Evolutionary conservation across 305 asterid genomes (phyloP), one percentile per base, ranked within the genome.

Genomic region (Fraxinus paxiana): DNA sequence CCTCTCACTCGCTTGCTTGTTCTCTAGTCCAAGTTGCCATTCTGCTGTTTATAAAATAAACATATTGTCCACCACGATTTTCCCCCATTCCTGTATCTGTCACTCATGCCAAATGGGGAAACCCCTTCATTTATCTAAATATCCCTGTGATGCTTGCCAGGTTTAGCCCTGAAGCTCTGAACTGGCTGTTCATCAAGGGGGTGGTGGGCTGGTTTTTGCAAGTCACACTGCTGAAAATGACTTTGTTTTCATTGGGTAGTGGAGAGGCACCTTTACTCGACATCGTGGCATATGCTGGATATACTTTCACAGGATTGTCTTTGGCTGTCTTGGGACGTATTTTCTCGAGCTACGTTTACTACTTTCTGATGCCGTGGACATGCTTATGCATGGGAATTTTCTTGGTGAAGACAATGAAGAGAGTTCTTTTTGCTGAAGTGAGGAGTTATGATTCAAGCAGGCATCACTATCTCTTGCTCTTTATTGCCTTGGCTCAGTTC

Each of bases 81-180:
- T 56, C 17, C 4, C 4, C 12, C 1, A 56, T 56, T 17, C 28
- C 69, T 56, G 24, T 56, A 17, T 17, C 69, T 59, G 70, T 59
- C 5, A 59, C 69, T 20, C 30, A 7, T 59, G 69, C 30, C 13
- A 59, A 20, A 7, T 28, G 75, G 75, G 15, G 2, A 17, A 13
- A 22, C 3, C 5, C 26, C 6, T 34, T 37, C 74, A 4, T 7
- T 6, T 46, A 6, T 18, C 35, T 75, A 12, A n/a, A 59, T 76
- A 20, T 59, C 30, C 69, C 18, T 59, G 13, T 59, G 24, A 17
- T 59, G 70, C 70, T 30, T 37, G 31, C 26, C 88, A 87, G 90
- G 83, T 87, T 88, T 77, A 81, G 87, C 82, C 91, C 91, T 28
- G 91, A 88, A 81, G 91, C 88, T 78, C 81, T 88, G 79, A 86